phyloP scores from a whole-genome alignment of 352 stramenopile genomes.

The Thalassiosira mediterranea region DNA sequence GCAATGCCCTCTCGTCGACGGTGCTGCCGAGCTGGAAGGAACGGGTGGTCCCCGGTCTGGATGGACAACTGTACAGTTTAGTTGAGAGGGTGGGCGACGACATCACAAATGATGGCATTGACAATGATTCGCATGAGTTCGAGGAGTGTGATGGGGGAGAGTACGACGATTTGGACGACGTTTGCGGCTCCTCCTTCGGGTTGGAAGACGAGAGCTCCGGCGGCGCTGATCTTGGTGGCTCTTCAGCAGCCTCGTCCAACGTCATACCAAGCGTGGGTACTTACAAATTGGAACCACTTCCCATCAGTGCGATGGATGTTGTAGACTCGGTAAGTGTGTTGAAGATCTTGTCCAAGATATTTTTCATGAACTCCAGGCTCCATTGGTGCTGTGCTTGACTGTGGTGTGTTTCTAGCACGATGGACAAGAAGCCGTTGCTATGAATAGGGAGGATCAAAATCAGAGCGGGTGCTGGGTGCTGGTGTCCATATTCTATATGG shows the following conservation, averaged over 20 bases:
- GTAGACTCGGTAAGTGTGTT: slow-evolving; percentile 36
- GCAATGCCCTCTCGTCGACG: slow-evolving; percentile 23
- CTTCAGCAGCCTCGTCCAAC: not conserved
- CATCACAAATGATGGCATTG: not conserved
- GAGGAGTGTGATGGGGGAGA: slow-evolving; percentile 8
- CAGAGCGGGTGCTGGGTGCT: too few relatives aligned
- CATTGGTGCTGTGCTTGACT: too few relatives aligned
- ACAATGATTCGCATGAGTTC: not conserved
- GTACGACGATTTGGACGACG: slow-evolving; percentile 27
- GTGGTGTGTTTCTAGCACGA: too few relatives aligned
- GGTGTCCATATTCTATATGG: too few relatives aligned
- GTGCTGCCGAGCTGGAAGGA: slow-evolving; percentile 40
- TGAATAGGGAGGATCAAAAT: too few relatives aligned
- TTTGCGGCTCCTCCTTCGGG: slow-evolving; percentile 8
- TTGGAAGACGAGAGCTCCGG: not conserved
- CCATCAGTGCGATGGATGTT: slow-evolving; percentile 53
- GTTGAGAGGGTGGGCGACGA: slow-evolving; percentile 14
- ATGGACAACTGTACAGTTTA: slow-evolving; percentile 73
- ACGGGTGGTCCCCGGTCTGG: slow-evolving; percentile 73
- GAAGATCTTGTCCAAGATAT: too few relatives aligned
- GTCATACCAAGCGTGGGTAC: slow-evolving; percentile 26
- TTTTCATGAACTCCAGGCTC: too few relatives aligned
- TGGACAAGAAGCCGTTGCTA: too few relatives aligned
- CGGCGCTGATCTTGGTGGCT: not conserved
- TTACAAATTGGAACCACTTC: slow-evolving; percentile 39